These are phyloP conservation scores for Phytopythium vexans DNA, from an alignment of 352 stramenopile genomes.

Conservation along the genomic window DNA sequence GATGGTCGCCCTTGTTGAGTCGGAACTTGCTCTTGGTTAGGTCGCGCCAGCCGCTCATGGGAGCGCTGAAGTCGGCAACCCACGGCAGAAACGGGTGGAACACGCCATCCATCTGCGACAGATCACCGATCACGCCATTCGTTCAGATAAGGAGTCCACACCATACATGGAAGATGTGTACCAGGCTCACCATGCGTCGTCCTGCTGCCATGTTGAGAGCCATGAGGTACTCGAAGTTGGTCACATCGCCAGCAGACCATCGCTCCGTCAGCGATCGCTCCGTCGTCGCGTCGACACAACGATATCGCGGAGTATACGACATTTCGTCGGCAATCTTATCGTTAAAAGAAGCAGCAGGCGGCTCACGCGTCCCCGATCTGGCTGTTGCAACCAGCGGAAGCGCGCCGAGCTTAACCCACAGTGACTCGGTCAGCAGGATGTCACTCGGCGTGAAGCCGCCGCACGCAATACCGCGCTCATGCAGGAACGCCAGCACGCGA, in stretches of 20 bases:
- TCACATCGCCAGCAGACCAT: slow-evolving; percentile 89
- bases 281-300: slow-evolving; percentile 10
- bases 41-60: slow-evolving; percentile 76
- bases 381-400: slow-evolving; percentile 23
- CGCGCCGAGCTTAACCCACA: slow-evolving; percentile 46
- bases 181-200: slow-evolving; percentile 51
- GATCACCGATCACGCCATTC: background rate
- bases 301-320: slow-evolving; percentile 3
- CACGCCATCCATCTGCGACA: slow-evolving; percentile 50
- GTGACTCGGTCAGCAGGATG: slow-evolving; percentile 42
- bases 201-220: slow-evolving; percentile 89
- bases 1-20: slow-evolving; percentile 92
- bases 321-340: background rate
- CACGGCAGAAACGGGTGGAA: slow-evolving; percentile 95
- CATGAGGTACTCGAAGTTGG: slow-evolving; percentile 95
- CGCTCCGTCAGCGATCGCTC: slow-evolving; percentile 63
- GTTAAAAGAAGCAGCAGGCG: background rate
- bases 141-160: background rate
- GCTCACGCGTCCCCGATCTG: background rate
- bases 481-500: slow-evolving; percentile 40
- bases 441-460: slow-evolving; percentile 37
- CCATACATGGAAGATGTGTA: too few relatives aligned
- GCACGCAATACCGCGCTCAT: slow-evolving; percentile 34
- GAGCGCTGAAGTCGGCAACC: slow-evolving; percentile 90
- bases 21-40: slow-evolving; percentile 93